Evolutionary conservation across 2,329 filamentous ascomycete genomes (phyloP).

Genomic region (Verticillium alfalfae): DNA sequence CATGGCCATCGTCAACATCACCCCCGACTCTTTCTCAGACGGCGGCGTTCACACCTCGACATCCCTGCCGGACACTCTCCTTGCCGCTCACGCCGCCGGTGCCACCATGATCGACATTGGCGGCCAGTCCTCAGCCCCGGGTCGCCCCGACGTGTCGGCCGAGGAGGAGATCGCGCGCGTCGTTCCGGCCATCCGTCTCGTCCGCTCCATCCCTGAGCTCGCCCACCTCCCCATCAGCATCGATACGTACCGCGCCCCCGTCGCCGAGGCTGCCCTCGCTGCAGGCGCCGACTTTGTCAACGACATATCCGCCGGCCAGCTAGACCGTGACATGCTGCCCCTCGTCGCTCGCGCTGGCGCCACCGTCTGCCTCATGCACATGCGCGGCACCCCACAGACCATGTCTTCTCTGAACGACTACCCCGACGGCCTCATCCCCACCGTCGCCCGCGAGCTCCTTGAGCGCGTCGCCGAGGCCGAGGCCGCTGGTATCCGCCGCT

Average conservation of each 20-base stretch:
- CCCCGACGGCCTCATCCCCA: conserved; percentile 57
- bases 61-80: conserved; percentile 54
- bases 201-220: conserved; percentile 62
- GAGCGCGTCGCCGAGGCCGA: conserved; percentile 69
- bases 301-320: conserved; percentile 77
- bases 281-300: conserved; percentile 92
- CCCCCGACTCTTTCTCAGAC: conserved; percentile 95
- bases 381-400: conserved; percentile 79
- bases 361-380: conserved; percentile 85
- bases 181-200: conserved; percentile 69
- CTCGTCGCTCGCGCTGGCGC: conserved; percentile 73
- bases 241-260: conserved; percentile 84
- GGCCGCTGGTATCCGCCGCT: conserved; percentile 75
- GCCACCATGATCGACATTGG: conserved; percentile 88
- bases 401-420: conserved; percentile 71
- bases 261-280: conserved; percentile 69
- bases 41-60: conserved; percentile 59
- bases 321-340: conserved; percentile 77
- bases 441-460: conserved; percentile 63
- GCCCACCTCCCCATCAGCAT: conserved; percentile 70
- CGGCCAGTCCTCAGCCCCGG: conserved; percentile 86
- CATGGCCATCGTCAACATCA: conserved; percentile 94
- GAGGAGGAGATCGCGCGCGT: conserved; percentile 74
- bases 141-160: conserved; percentile 60
- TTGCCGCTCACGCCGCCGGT: conserved; percentile 58